Evolutionary conservation across 768 basidiomycete species (phyloP).

Genomic region (Glaciozyma martinii): DNA sequence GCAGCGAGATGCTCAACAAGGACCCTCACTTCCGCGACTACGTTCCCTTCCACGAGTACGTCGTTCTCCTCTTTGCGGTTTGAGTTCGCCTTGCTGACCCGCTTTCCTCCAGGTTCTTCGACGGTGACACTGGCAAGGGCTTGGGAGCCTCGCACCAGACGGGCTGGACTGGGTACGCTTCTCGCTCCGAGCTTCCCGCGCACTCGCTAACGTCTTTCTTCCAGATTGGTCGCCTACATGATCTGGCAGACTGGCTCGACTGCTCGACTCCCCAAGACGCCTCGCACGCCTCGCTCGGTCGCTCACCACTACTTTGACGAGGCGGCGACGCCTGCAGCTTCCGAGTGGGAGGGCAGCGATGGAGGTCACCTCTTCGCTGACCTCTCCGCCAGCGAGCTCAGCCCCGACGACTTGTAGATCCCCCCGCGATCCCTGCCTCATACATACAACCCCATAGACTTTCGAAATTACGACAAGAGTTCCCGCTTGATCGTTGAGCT

Average conservation of each 20-base stretch:
- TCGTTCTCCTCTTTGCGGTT: conserved; percentile 37
- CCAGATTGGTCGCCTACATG: conserved; percentile 57
- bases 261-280: conserved; percentile 87
- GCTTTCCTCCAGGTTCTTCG: conserved; percentile 62
- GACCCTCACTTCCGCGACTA: conserved; percentile 97
- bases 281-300: conserved; percentile 59
- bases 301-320: conserved; percentile 91
- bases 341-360: no score
- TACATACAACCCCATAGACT: no score
- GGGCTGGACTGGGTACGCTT: conserved; percentile 58
- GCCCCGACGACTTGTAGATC: not conserved
- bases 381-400: not conserved
- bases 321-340: not conserved
- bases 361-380: not conserved
- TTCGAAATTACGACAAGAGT: no score
- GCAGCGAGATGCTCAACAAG: conserved; percentile 70
- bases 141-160: conserved; percentile 97
- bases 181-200: conserved; percentile 37
- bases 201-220: conserved; percentile 28
- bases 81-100: conserved; percentile 2
- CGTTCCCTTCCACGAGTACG: conserved; percentile 82
- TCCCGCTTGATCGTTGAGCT: no score
- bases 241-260: conserved; percentile 77
- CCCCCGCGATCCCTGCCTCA: no score
- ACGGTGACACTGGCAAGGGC: conserved; percentile 83